phyloP scores from a whole-genome alignment of 2,329 filamentous ascomycete genomes.

The Ceratocystiopsis sp. region DNA sequence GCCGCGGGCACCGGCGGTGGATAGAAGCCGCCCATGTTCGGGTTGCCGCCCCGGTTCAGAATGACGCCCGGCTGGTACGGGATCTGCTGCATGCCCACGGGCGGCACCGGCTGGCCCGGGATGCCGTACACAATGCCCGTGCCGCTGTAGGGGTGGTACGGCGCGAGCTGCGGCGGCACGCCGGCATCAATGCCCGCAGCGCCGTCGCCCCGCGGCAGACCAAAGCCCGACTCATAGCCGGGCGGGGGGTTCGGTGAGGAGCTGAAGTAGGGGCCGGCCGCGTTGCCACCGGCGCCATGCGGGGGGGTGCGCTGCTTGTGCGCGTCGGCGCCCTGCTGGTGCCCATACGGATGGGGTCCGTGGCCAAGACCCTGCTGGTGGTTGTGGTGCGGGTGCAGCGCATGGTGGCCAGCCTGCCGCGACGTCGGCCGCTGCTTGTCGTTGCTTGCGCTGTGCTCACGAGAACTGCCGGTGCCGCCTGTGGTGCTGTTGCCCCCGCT shows the following conservation, averaged over 20 bases:
- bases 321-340: too few relatives aligned
- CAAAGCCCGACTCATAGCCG: constrained; percentile 35
- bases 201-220: constrained; percentile 34
- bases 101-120: constrained; percentile 14
- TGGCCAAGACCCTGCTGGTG: constrained; percentile 5
- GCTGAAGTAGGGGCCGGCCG: constrained; percentile 35
- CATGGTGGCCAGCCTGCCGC: constrained; percentile 30
- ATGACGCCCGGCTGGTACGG: constrained; percentile 40
- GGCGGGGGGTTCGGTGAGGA: constrained; percentile 24
- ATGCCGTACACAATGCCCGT: constrained; percentile 6
- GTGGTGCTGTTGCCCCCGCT: constrained; percentile 10
- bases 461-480: constrained; percentile 20
- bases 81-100: constrained; percentile 22
- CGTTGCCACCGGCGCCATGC: constrained; percentile 1
- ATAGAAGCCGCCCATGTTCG: constrained; percentile 41
- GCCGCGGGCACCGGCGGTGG: constrained; percentile 35
- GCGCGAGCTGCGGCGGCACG: constrained; percentile 2
- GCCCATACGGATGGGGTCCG: too few relatives aligned
- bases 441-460: constrained; percentile 27
- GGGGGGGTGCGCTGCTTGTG: constrained; percentile 15
- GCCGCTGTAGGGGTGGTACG: constrained; percentile 4
- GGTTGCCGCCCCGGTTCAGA: constrained; percentile 31
- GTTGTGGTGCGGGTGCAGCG: constrained; percentile 16
- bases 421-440: constrained; percentile 40
- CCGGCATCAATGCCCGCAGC: constrained; percentile 20